Evolutionary conservation across 257 asterid species (phyloP), one percentile per base, ranked within the genome.

Genomic region (Petrea volubilis): DNA sequence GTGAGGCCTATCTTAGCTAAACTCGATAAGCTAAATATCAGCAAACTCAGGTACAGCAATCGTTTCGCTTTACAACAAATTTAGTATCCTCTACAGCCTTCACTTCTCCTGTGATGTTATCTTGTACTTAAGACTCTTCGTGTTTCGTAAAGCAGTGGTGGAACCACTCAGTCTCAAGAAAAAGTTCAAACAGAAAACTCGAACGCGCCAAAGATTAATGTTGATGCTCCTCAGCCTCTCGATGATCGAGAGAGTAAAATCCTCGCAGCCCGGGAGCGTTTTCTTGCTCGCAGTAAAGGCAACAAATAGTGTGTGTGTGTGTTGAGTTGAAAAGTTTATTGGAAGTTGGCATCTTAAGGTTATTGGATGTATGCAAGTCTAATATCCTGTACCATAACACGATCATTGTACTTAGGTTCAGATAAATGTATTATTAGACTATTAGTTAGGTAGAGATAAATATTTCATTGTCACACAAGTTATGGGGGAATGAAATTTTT

Each of bases 1-100:
- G 96, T 87, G 56, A 47, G 84, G 43, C 98, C 98, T 9, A 59
- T 90, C 57, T 75, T 88, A 69, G 80, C 83, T 3, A 95, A 90
- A 75, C 92, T 91, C 25, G 88, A 90, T 67, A 85, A 79, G 18
- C 68, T 95, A 53, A 77, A 92, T 67, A 74, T 95, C 76, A 47
- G 62, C 44, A 92, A 88, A 71, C 91, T 92, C 72, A 88, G 99
- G 99, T 92, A 68, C 51, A 15, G 56, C 41, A 27, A 38, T 53
- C 25, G 23, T 46, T 28, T n/a, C 51, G 25, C 49, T 5, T 21
- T 50, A 2, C 31, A 27, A 20, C 33, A 27, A 50, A 62, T 36
- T 44, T 55, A 28, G 53, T 55, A 17, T 6, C 18, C 28, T 57
- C 23, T 12, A 6, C 43, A 18, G 46, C 56, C 38, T 10, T 11